Evolutionary conservation across 352 stramenopile species (phyloP).

Genomic region (Pythium vanterpoolii): DNA sequence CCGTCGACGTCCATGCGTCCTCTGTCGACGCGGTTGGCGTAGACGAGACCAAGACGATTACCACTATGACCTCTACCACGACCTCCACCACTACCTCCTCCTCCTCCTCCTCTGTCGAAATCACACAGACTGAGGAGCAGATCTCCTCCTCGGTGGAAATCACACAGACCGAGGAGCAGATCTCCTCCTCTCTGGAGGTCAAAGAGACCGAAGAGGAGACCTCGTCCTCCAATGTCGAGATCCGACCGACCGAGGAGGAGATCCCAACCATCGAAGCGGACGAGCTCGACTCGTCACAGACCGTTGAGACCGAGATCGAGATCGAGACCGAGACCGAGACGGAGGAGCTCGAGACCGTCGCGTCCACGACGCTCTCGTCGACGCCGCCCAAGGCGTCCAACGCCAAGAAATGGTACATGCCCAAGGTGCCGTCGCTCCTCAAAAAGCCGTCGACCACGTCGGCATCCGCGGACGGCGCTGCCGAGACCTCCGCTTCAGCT

Average conservation of each 20-base stretch:
- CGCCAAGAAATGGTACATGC: constrained; percentile 51
- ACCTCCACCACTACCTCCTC: background rate
- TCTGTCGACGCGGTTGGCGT: background rate
- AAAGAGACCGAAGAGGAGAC: background rate
- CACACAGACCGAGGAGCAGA: background rate
- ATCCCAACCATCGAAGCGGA: background rate
- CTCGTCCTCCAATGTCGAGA: background rate
- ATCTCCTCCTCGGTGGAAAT: background rate
- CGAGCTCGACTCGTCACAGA: background rate
- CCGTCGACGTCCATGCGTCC: background rate
- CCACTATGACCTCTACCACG: too few relatives aligned
- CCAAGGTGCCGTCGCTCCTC: constrained; percentile 50
- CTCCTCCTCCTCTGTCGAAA: background rate
- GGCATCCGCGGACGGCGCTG: background rate
- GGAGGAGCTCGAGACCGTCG: constrained; percentile 1
- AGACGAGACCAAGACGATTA: constrained; percentile 2
- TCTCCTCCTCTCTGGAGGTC: too few relatives aligned
- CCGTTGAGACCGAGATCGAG: background rate
- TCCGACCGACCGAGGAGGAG: background rate
- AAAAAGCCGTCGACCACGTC: constrained; percentile 21
- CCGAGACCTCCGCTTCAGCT: background rate
- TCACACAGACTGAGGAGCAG: background rate
- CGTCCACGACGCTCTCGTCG: background rate
- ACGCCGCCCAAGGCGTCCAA: constrained; percentile 12
- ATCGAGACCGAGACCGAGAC: background rate